Evolutionary conservation across 345 rosid species (phyloP).

Genomic region (Bruguiera sexangula): DNA sequence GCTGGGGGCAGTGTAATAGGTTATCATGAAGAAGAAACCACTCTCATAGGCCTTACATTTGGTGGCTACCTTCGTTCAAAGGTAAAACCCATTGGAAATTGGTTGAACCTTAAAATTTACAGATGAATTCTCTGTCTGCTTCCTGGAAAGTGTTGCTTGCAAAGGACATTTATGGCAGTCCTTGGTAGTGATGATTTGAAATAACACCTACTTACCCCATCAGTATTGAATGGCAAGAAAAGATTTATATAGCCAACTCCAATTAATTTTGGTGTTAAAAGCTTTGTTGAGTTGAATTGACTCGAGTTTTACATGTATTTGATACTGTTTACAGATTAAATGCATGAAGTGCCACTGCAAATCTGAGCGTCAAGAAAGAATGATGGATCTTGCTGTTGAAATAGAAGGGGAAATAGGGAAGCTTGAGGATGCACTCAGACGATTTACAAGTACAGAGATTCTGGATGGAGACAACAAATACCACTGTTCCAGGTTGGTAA

Average conservation of each 20-base stretch:
- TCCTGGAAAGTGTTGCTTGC: background rate
- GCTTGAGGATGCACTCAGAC: conserved; percentile 86
- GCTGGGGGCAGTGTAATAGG: conserved; percentile 38
- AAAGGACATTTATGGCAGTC: too few species aligned
- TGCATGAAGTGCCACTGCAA: conserved; percentile 87
- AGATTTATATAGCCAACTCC: too few species aligned
- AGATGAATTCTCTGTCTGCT: background rate
- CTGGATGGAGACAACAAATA: conserved; percentile 98
- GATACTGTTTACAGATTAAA: conserved; percentile 49
- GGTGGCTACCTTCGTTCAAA: conserved; percentile 96
- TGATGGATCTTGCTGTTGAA: conserved; percentile 99
- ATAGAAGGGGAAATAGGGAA: conserved; percentile 80
- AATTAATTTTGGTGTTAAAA: too few species aligned
- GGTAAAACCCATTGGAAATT: conserved; percentile 37
- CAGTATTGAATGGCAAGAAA: too few species aligned
- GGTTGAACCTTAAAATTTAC: background rate
- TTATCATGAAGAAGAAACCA: conserved; percentile 71
- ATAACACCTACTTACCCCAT: too few species aligned
- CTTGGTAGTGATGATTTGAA: too few species aligned
- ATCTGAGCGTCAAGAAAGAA: conserved; percentile 81
- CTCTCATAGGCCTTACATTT: conserved; percentile 82
- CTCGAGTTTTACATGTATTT: background rate
- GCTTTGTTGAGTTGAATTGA: too few species aligned
- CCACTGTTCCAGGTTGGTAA: conserved; percentile 73
- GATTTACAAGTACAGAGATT: conserved; percentile 75